Evolutionary conservation across 106 monocot genomes (phyloP).

Genomic region (Dendrobium catenatum): DNA sequence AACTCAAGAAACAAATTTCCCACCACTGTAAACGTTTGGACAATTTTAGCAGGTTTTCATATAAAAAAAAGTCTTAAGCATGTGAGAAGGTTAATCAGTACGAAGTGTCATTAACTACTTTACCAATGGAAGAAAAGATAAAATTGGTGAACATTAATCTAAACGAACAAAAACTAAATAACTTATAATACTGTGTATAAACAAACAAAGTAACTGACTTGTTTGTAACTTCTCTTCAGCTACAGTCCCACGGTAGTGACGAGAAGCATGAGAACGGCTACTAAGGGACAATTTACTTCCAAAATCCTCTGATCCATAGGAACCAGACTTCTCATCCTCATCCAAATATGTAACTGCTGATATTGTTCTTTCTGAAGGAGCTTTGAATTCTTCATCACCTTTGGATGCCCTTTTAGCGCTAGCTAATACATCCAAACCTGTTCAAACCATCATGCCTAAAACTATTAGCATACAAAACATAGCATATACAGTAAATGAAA

Average conservation of each 20-base stretch:
- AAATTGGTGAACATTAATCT: background rate
- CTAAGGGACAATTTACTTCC: conserved; percentile 2
- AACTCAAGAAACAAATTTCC: background rate
- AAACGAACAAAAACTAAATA: background rate
- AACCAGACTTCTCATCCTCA: conserved; percentile 41
- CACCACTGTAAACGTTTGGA: background rate
- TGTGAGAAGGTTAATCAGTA: background rate
- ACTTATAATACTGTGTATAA: background rate
- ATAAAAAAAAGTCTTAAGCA: background rate
- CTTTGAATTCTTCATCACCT: conserved; percentile 40
- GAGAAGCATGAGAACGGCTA: conserved; percentile 20
- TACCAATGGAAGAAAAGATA: background rate
- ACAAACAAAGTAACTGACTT: conserved; percentile 17
- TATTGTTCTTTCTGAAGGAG: conserved; percentile 32
- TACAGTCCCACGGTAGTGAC: conserved; percentile 58
- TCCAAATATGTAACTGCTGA: conserved; percentile 31
- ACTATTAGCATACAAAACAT: conserved; percentile 4
- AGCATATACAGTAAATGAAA: background rate
- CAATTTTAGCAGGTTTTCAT: background rate
- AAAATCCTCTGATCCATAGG: conserved; percentile 17
- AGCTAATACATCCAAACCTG: conserved; percentile 80
- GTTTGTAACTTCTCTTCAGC: conserved; percentile 29
- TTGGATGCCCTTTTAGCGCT: conserved; percentile 38
- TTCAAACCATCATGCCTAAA: background rate
- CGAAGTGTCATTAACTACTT: background rate